Percentiles rank a stretch among this genome's conserved stretches.
Conservation (phyloP, 1,284 basidiomycete genomes). For the Leucoagaricus sp. region DNA sequence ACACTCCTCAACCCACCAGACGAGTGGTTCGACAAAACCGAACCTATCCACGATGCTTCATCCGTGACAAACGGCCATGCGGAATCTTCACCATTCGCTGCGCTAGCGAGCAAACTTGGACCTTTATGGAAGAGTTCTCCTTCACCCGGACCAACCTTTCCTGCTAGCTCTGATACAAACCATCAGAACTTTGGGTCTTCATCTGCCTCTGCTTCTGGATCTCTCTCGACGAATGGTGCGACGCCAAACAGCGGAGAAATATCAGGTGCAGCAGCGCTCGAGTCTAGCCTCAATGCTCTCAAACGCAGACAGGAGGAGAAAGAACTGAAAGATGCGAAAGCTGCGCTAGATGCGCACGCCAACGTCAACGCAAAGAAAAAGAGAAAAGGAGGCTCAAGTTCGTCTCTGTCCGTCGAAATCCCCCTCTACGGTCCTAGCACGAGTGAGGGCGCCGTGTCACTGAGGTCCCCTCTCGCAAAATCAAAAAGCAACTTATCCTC, state of each 20-base stretch:
- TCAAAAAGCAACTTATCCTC: neutral
- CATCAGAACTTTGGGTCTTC: too few species aligned
- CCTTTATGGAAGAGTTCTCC: constrained; percentile 7
- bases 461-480: neutral
- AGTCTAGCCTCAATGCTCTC: neutral
- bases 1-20: constrained; percentile 41
- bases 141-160: neutral
- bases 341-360: neutral
- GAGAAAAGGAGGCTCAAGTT: neutral
- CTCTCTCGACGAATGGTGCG: neutral
- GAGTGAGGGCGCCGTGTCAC: neutral
- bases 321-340: constrained; percentile 2
- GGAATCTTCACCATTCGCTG: neutral
- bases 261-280: neutral
- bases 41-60: neutral
- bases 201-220: neutral
- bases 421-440: neutral
- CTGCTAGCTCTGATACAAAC: neutral
- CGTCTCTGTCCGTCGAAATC: constrained; percentile 4
- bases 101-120: constrained; percentile 1
- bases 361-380: constrained; percentile 5
- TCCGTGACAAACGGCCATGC: neutral
- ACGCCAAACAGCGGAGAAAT: neutral
- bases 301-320: constrained; percentile 6
- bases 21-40: constrained; percentile 28